Evolutionary conservation across 2,329 filamentous ascomycete species (phyloP).

Genomic region (Trichophyton verrucosum): DNA sequence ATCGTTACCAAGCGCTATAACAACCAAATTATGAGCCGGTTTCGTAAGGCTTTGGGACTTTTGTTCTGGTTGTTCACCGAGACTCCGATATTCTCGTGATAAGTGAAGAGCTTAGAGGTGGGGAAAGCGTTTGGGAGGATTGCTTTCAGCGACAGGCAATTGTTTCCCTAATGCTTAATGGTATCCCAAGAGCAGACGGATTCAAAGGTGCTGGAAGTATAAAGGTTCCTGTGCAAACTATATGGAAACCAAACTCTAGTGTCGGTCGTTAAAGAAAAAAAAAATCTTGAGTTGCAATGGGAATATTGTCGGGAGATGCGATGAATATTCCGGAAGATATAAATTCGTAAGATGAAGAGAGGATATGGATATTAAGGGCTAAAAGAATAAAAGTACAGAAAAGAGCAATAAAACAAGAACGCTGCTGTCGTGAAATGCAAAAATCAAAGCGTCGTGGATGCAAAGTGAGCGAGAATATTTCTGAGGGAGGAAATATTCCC

Average conservation of each 20-base stretch:
- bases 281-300: neutral
- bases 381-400: neutral
- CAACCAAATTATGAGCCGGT: neutral
- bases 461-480: neutral
- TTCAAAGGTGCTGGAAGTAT: neutral
- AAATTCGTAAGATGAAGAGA: neutral
- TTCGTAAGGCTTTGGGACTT: neutral
- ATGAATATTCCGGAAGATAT: neutral
- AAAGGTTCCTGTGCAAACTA: neutral
- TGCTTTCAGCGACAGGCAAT: neutral
- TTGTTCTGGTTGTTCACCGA: neutral
- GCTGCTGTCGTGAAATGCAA: neutral
- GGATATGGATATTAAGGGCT: neutral
- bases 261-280: neutral
- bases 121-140: neutral
- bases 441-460: neutral
- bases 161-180: neutral
- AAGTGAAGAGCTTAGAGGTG: neutral
- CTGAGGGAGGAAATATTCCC: neutral
- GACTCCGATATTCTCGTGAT: neutral
- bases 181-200: neutral
- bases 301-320: neutral
- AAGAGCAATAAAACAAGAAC: neutral
- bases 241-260: neutral
- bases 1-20: conserved; percentile 3